Evolutionary conservation across 2,329 filamentous ascomycete species (phyloP), one percentile per base, ranked within the genome.

Genomic region (Neurospora sp.): DNA sequence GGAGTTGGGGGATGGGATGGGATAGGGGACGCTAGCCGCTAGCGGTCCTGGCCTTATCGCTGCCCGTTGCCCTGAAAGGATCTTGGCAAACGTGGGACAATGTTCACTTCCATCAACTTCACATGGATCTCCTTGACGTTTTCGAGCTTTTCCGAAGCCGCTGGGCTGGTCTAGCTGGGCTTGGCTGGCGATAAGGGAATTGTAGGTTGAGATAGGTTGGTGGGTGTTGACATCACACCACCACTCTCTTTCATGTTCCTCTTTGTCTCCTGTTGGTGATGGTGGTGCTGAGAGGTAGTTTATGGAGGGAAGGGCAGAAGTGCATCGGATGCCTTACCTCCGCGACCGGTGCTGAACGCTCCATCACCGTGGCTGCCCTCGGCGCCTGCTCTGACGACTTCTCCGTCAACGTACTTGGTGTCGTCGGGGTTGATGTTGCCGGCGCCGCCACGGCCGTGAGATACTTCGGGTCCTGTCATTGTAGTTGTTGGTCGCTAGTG

Each of bases 361-460:
- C 86, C 87, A 73, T 88, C 86, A 33, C 83, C 82, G 74, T 88
- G 86, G 77, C 83, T 85, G 73, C 86, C 86, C 76, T 82, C 81
- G 3, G 80, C 76, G 67, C 86, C 87, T 62, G 82, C 76, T 66
- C 87, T 86, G 69, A 87, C 86, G 68, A 90, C 86, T 73, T 87
- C 86, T 74, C 87, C 88, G 73, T 90, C 88, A 72, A 84, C 83
- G 76, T 90, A 90, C 74, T 83, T 75, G 43, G 86, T 89, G 71
- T 83, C 78, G 76, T 89, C 87, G 40, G 80, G 77, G 72, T 82
- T 83, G 78, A 89, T 88, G 79, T 89, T 89, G 75, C 88, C 87
- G 23, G 85, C 86, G 74, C 87, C 87, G 71, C 87, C 87, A 72
- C 87, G 85, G 74, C 87, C 87, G 80, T 88, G 86, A 17, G 86